Conservation (phyloP, 179 eudicot species). For the Nepenthes alata region DNA sequence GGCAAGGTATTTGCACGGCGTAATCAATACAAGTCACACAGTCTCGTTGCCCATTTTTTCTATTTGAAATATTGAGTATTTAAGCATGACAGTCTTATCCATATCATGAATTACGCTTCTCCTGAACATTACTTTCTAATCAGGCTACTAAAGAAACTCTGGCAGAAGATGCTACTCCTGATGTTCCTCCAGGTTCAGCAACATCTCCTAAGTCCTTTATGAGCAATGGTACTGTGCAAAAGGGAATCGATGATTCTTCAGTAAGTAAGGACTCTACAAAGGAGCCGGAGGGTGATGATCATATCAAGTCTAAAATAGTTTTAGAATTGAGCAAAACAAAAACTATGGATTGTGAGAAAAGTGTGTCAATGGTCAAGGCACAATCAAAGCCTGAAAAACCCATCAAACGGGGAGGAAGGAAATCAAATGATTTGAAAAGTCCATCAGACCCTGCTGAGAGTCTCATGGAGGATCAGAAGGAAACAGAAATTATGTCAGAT, state of each 20-base stretch:
- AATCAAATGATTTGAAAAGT: constrained; percentile 18
- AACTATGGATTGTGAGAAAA: constrained; percentile 18
- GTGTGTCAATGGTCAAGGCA: constrained; percentile 10
- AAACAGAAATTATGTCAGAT: constrained; percentile 14
- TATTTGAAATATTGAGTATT: too few relatives aligned
- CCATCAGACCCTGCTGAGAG: constrained; percentile 26
- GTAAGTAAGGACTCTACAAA: constrained; percentile 17
- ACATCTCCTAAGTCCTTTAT: constrained; percentile 32
- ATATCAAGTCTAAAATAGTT: constrained; percentile 13
- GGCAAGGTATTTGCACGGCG: too few relatives aligned
- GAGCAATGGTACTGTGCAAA: constrained; percentile 50
- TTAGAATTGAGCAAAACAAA: constrained; percentile 21
- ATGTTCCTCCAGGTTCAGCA: constrained; percentile 18
- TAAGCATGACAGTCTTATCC: too few relatives aligned
- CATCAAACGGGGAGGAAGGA: constrained; percentile 31
- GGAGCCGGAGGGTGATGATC: constrained; percentile 20
- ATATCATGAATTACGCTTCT: too few relatives aligned
- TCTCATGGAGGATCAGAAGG: constrained; percentile 20
- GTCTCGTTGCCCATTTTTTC: too few relatives aligned
- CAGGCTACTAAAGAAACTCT: constrained; percentile 36
- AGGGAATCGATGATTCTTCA: constrained; percentile 24
- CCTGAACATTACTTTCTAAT: constrained; percentile 5
- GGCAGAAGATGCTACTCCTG: constrained; percentile 23
- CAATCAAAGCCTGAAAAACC: constrained; percentile 25
- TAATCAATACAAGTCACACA: too few relatives aligned